Base-by-base conservation (phyloP, 352 stramenopile species). In the Poterioochromonas sp. region DNA sequence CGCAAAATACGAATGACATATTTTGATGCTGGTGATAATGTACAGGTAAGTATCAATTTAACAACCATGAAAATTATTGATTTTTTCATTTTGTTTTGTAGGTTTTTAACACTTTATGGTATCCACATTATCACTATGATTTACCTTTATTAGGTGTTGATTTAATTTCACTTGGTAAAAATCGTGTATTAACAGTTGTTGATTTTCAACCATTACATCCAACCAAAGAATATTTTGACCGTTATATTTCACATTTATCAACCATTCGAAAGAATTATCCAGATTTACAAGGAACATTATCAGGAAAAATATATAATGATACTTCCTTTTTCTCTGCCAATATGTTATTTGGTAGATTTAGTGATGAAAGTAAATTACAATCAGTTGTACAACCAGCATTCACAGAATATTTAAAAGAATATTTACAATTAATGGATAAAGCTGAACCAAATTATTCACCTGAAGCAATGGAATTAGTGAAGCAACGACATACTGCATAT, bases 1-100 rank as follows among this genome's bases (percentile, higher is more conserved):
- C 80, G 82, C 35, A 85, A 85, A 60, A 74, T 83, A 29, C 63
- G 82, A n/a, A 68, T 85, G 8, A 85, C 82, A 26, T 85, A 85
- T 64, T 85, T 85, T 44, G 82, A 85, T 64, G 82, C 70, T 39
- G 82, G 82, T 37, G 63, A 81, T 32, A 63, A 69, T 40, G 80
- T 85, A 26, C 82, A 85, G 81, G 81, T 84, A 73, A 35, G 43
- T 22, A 58, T 34, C 12, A 32, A 73, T 5, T 58, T 37, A 58
- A 22, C 5, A 32, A 34, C 47, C 5, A 35, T 35, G 1, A 73
- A 73, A 5, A 32, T 32, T 34, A 53, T 58, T 32, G 5, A 22
- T 58, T 8, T 34, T 12, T 2, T 22, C 5, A 32, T 73, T 73
- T 22, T 5, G 2, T 35, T 8, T 73, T 73, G 8, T 73, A 58